These are phyloP conservation scores for Zea luxurians DNA, from an alignment of 176 grass and related monocot genomes.

Conservation along the genomic window DNA sequence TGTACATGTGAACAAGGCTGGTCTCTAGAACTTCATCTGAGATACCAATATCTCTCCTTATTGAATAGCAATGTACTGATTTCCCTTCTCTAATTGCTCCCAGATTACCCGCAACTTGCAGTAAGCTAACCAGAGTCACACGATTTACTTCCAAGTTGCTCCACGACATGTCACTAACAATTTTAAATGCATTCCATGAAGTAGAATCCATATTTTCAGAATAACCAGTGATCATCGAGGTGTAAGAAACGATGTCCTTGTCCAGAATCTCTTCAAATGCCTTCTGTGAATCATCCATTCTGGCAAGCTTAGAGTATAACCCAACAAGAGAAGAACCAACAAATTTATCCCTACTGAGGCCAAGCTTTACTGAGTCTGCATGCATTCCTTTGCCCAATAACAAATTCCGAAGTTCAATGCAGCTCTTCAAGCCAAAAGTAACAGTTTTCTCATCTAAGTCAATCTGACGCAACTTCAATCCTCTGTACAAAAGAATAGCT, in stretches of 20 bases:
- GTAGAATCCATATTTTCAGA: conserved; percentile 41
- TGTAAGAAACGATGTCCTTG: conserved; percentile 59
- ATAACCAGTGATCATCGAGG: conserved; percentile 59
- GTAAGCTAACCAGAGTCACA: conserved; percentile 61
- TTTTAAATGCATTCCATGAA: conserved; percentile 48
- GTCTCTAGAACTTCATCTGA: conserved; percentile 63
- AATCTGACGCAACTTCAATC: conserved; percentile 34
- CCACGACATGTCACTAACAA: conserved; percentile 40
- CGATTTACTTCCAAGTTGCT: conserved; percentile 53
- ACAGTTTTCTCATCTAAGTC: conserved; percentile 42
- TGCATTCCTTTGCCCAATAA: conserved; percentile 47
- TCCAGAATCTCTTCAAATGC: conserved; percentile 53
- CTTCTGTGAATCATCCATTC: conserved; percentile 36
- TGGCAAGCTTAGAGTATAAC: conserved; percentile 52
- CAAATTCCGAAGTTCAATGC: conserved; percentile 42
- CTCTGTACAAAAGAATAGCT: conserved; percentile 49
- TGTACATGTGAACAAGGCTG: conserved; percentile 50
- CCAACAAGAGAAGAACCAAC: conserved; percentile 61
- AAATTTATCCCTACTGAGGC: conserved; percentile 48
- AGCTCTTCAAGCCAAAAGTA: conserved; percentile 69
- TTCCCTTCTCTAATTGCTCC: conserved; percentile 49
- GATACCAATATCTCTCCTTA: conserved; percentile 51
- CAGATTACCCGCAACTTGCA: conserved; percentile 56
- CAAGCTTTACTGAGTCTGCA: conserved; percentile 58
- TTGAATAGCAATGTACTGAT: conserved; percentile 53